Evolutionary conservation across 1,284 basidiomycete genomes (phyloP).

Genomic region (Xerocomus amazonicus): DNA sequence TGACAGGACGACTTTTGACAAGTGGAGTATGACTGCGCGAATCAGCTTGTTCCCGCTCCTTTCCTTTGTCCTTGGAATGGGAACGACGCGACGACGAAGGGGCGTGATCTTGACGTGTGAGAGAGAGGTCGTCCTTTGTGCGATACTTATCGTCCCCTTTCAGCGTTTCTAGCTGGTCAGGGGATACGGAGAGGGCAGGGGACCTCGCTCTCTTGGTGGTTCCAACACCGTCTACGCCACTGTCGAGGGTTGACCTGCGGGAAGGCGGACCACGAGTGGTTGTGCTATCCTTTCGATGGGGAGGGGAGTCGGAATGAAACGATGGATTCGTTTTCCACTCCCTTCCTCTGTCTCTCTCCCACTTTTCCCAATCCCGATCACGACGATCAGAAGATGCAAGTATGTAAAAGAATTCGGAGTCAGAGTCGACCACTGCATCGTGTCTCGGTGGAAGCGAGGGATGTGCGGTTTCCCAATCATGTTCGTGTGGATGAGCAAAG

Average conservation of each 20-base stretch:
- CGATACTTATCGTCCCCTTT: conserved; percentile 15
- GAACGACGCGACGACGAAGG: conserved; percentile 12
- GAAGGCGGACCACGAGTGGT: conserved; percentile 13
- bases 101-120: conserved; percentile 3
- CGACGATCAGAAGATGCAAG: conserved; percentile 13
- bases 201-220: conserved; percentile 18
- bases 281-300: conserved; percentile 20
- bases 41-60: conserved; percentile 4
- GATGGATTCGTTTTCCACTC: conserved; percentile 13
- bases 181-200: conserved; percentile 24
- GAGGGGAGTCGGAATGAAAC: conserved; percentile 9
- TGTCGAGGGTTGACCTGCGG: conserved; percentile 18
- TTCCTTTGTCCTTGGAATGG: conserved; percentile 13
- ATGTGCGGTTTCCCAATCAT: conserved; percentile 22
- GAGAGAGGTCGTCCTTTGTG: conserved; percentile 8
- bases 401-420: conserved; percentile 24
- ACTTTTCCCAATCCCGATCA: conserved; percentile 2
- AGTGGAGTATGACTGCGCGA: conserved; percentile 4
- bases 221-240: conserved; percentile 3
- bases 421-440: conserved; percentile 22
- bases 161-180: conserved; percentile 24
- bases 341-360: not conserved
- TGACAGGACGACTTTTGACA: not conserved
- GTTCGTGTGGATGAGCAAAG: conserved; percentile 31
- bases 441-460: conserved; percentile 25